Evolutionary conservation across 148 eudicot species (phyloP).

Genomic region (Amaranthus palmeri): DNA sequence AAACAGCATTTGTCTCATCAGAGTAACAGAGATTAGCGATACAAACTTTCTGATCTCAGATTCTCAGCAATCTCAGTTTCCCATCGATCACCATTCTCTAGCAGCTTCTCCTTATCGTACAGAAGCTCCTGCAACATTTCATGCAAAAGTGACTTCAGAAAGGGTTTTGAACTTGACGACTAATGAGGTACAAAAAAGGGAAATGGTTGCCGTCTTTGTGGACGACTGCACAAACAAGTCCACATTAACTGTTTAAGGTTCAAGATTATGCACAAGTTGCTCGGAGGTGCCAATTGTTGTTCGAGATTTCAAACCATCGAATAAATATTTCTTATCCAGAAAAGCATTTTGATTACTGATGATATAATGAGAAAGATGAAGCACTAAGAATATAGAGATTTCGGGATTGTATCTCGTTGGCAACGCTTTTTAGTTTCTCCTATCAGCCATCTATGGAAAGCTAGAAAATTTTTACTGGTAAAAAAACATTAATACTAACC

Average conservation of each 20-base stretch:
- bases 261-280: too few relatives aligned
- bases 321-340: too few relatives aligned
- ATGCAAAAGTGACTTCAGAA: neutral
- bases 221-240: neutral
- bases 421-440: neutral
- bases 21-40: slow-evolving; percentile 47
- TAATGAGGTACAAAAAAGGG: neutral
- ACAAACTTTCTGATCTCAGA: slow-evolving; percentile 86
- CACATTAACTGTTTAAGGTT: too few relatives aligned
- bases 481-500: slow-evolving; percentile 32
- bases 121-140: slow-evolving; percentile 67
- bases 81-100: slow-evolving; percentile 98
- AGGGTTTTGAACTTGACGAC: neutral
- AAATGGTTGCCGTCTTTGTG: too few relatives aligned
- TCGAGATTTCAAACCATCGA: too few relatives aligned
- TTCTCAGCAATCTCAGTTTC: slow-evolving; percentile 98
- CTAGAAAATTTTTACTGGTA: neutral
- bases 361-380: too few relatives aligned
- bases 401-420: too few relatives aligned
- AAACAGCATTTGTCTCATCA: neutral
- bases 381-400: too few relatives aligned
- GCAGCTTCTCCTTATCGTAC: slow-evolving; percentile 97
- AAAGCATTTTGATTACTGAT: too few relatives aligned
- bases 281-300: too few relatives aligned
- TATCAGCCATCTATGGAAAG: neutral